phyloP scores from a whole-genome alignment of 768 basidiomycete species.

The Auricularia sp. region DNA sequence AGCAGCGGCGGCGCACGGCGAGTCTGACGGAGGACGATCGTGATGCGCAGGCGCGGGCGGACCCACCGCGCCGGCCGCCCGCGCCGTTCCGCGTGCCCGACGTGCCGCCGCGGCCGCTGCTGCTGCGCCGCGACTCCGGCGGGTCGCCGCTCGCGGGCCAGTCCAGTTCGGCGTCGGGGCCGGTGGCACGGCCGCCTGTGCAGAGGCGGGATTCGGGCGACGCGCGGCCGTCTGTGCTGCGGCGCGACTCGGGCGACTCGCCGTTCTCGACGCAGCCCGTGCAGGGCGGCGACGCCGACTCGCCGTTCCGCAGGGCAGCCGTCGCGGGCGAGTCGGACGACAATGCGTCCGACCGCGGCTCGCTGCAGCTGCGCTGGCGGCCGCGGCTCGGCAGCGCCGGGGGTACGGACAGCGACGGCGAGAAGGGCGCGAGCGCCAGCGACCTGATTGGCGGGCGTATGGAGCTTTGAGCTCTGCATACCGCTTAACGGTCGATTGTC shows the following conservation, averaged over 20 bases:
- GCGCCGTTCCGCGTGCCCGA: background rate
- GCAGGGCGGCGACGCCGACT: background rate
- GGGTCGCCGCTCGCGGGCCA: background rate
- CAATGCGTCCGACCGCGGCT: background rate
- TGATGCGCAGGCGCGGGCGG: background rate
- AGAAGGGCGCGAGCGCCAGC: background rate
- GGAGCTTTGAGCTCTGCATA: background rate
- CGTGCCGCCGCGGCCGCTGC: background rate
- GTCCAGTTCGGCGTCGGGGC: background rate
- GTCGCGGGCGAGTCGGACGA: background rate
- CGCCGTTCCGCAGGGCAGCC: background rate
- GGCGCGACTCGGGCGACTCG: background rate
- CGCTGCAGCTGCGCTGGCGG: background rate
- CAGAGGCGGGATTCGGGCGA: background rate
- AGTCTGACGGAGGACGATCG: background rate
- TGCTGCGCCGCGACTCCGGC: background rate
- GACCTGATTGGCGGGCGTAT: background rate
- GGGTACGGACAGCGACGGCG: conserved; percentile 1
- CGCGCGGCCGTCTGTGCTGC: background rate
- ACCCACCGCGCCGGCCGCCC: background rate
- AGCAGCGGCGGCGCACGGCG: background rate
- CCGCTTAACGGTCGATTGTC: too few relatives aligned
- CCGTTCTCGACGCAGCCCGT: background rate
- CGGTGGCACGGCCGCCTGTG: background rate
- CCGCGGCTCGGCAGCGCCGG: background rate